A percentile compares a stretch with the other conserved stretches of the same genome.
These are phyloP conservation scores for Boletales sp. DNA, from an alignment of 768 basidiomycete species.

Conservation along the genomic window DNA sequence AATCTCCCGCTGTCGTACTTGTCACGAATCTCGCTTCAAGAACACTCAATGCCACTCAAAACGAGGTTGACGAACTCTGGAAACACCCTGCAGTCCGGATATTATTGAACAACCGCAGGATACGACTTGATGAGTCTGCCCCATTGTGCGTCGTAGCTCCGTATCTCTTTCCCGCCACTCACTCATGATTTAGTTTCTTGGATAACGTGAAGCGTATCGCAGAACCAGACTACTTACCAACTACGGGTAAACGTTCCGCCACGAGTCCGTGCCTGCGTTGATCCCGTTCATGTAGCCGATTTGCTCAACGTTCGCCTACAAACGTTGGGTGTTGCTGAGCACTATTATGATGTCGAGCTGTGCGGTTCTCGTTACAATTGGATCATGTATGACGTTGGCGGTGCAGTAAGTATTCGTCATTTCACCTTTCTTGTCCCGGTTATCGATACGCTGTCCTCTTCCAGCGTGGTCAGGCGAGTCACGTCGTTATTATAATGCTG, in stretches of 20 bases:
- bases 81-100: conserved; percentile 59
- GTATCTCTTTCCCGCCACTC: background rate
- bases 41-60: conserved; percentile 45
- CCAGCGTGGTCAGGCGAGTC: conserved; percentile 60
- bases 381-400: conserved; percentile 83
- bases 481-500: conserved; percentile 7
- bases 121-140: conserved; percentile 73
- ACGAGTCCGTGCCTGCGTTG: background rate
- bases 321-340: conserved; percentile 77
- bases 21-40: conserved; percentile 54
- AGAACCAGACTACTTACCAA: conserved; percentile 66
- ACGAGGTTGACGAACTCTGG: conserved; percentile 66
- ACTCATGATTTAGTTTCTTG: conserved; percentile 52
- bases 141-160: conserved; percentile 52
- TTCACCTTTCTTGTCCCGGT: background rate
- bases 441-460: conserved; percentile 8
- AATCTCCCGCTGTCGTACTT: conserved; percentile 32
- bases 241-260: conserved; percentile 47
- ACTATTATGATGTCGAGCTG: conserved; percentile 64
- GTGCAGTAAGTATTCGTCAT: conserved; percentile 52
- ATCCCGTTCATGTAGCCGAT: conserved; percentile 48
- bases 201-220: conserved; percentile 62
- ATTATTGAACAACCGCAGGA: conserved; percentile 52
- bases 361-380: conserved; percentile 65
- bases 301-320: conserved; percentile 77